Evolutionary conservation across 2,329 filamentous ascomycete species (phyloP), one percentile per base, ranked within the genome.

Genomic region (Colletotrichum tanaceti): DNA sequence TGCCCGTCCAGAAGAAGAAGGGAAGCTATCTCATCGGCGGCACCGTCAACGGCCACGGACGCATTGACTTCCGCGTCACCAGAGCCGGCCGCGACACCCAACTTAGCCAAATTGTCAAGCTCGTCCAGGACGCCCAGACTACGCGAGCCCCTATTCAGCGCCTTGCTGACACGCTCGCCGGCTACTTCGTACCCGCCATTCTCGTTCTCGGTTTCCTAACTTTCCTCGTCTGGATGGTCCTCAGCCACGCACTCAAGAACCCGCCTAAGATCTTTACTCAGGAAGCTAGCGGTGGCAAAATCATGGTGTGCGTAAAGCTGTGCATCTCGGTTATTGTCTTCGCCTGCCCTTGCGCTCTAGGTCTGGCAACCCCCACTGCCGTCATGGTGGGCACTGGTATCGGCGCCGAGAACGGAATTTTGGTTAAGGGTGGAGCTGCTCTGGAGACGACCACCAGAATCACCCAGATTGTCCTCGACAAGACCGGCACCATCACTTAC

Each of bases 331-430:
- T 99, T 73, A 97, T 99, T 76, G 96, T 98, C 22, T 98, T 99
- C 78, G 96, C 96, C 5, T 99, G 96, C 76, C 96, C 96, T 20
- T 99, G 96, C 77, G 96, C 96, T 1, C 88, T 99, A n/a, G 96
- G 96, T 64, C 86, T 99, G 20, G 94, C 94, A 28, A 98, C 96
- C 1, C 96, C 96, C 2, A 99, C 96, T 0, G 96, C 96, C 2
- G 94, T 99, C 77, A 98, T 99, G 96, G 96, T 99, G 38, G 96
- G 96, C 50, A 98, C 96, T n/a, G 96, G 96, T 68, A 90, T 98
- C 39, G 96, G 96, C 58, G 96, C 96, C 2, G 93, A 98, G 79
- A 91, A 97, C 73, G 96, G 96, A 28, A 99, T 99, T 73, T 84
- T 99, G n/a, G 94, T 98, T 78, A 99, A 99, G 81, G 95, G 96